Evolutionary conservation across 2,329 filamentous ascomycete genomes (phyloP), one percentile per base, ranked within the genome.

Genomic region (Monilinia fructicola): DNA sequence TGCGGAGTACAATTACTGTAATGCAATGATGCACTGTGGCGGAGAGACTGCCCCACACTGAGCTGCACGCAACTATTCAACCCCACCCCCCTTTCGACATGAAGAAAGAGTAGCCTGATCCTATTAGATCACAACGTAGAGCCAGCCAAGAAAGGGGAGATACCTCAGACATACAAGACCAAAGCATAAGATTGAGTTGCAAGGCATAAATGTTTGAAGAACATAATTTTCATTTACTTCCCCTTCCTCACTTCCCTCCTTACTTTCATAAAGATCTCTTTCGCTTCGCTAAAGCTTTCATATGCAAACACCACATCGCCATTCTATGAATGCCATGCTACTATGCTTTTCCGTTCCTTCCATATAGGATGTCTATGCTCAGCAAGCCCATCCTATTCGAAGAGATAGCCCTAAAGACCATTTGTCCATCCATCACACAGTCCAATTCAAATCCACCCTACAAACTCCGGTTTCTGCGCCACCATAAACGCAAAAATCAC

Each of bases 251-350:
- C 4, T n/a, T 31, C 18, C 40, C 55, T 12, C 16, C 23, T 28
- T 59, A 46, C 26, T 31, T 59, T 26, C 42, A 48, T 35, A 16
- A 46, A 59, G 42, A 59, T 59, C 21, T 35, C 42, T 48, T 31
- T 59, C 42, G 56, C 56, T 59, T 59, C 26, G 26, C 56, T 59
- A 59, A 44, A 44, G 26, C 26, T 46, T 46, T 46, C 56, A 59
- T 46, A 35, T 59, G 42, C 26, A 35, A 59, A 59, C 56, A n/a
- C 31, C 56, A 59, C 28, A 59, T 48, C 26, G 56, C 42, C 23
- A 48, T 26, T 31, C 35, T 31, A 7, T n/a, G 18, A 59, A 23
- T 59, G 42, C 56, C 44, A 48, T 46, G 42, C 56, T 48, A 23
- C 26, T 23, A 31, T 59, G 26, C 56, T 48, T 48, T n/a, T 48